Percentiles rank a stretch among this genome's conserved stretches.
These are phyloP conservation scores for Aspergillus neoniger DNA, from an alignment of 2,329 filamentous ascomycete genomes.

Conservation along the genomic window DNA sequence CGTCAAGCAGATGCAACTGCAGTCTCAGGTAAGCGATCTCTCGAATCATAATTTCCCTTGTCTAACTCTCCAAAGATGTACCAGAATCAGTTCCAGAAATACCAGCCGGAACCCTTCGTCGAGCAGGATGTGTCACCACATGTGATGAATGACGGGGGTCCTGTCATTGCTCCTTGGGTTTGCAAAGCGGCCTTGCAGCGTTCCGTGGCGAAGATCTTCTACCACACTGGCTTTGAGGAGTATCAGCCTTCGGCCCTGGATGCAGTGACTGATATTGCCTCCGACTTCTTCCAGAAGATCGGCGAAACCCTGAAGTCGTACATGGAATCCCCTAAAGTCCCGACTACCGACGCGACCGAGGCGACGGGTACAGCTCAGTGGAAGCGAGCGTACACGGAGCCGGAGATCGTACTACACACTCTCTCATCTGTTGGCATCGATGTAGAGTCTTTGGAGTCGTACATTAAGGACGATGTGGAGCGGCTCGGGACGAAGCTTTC, in stretches of 20 bases:
- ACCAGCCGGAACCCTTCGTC: conserved; percentile 83
- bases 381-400: conserved; percentile 72
- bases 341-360: conserved; percentile 51
- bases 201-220: conserved; percentile 91
- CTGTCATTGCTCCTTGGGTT: conserved; percentile 80
- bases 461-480: conserved; percentile 93
- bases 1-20: conserved; percentile 99
- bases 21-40: conserved; percentile 71
- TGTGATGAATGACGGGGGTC: conserved; percentile 83
- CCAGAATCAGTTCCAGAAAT: conserved; percentile 97
- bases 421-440: conserved; percentile 82
- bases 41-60: neutral
- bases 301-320: conserved; percentile 78
- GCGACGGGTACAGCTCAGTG: conserved; percentile 46
- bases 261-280: conserved; percentile 82
- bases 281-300: conserved; percentile 86
- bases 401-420: conserved; percentile 85
- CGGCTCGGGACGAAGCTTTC: conserved; percentile 75
- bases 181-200: conserved; percentile 84
- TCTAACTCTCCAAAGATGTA: conserved; percentile 67
- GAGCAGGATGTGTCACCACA: conserved; percentile 87
- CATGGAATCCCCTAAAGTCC: conserved; percentile 76
- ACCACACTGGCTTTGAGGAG: conserved; percentile 95
- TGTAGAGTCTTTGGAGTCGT: conserved; percentile 76
- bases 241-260: conserved; percentile 94